These are phyloP conservation scores for Xylariaceae sp. DNA, from an alignment of 2,329 filamentous ascomycete species.

Conservation along the genomic window DNA sequence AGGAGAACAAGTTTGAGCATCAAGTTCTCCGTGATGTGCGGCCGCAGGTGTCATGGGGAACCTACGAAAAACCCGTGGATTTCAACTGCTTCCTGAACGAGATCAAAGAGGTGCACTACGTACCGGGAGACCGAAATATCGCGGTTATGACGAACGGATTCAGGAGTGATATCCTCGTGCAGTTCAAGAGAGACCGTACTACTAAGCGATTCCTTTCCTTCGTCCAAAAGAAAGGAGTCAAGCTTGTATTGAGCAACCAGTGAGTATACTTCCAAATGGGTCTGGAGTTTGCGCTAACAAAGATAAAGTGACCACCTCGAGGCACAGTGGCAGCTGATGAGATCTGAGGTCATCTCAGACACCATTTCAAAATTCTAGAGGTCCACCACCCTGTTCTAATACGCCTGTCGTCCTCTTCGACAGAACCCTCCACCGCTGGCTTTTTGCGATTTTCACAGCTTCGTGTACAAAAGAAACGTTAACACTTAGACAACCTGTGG, in stretches of 20 bases:
- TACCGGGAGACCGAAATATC: conserved; percentile 41
- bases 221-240: conserved; percentile 42
- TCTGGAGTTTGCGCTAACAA: neutral
- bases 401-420: too few relatives aligned
- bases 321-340: too few relatives aligned
- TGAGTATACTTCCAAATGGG: conserved; percentile 33
- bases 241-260: conserved; percentile 39
- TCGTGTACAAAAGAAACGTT: too few relatives aligned
- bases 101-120: conserved; percentile 45
- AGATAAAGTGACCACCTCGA: too few relatives aligned
- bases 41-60: conserved; percentile 45
- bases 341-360: too few relatives aligned
- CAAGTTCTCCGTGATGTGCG: conserved; percentile 48
- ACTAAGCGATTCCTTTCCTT: conserved; percentile 52
- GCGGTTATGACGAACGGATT: conserved; percentile 40
- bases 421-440: too few relatives aligned
- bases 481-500: too few relatives aligned
- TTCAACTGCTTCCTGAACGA: conserved; percentile 49
- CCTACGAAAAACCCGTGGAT: conserved; percentile 49
- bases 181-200: conserved; percentile 52
- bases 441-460: too few relatives aligned
- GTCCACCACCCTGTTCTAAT: too few relatives aligned
- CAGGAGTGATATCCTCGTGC: conserved; percentile 47
- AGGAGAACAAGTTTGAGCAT: conserved; percentile 47
- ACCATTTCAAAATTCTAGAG: too few relatives aligned